phyloP scores from a whole-genome alignment of 148 eudicot species.

The Amaranthus palmeri region DNA sequence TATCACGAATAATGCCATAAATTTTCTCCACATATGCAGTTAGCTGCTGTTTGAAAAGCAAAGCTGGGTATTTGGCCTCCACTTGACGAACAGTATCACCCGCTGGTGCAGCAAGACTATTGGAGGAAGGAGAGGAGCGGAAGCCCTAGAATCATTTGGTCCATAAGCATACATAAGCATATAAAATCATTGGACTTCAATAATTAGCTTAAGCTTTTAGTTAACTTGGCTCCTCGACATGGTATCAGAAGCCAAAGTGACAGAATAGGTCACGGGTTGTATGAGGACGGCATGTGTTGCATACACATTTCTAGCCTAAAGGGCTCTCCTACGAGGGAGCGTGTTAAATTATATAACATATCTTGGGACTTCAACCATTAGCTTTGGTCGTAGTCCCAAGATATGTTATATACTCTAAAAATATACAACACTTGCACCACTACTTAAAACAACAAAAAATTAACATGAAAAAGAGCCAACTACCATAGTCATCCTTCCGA shows the following conservation, averaged over 20 bases:
- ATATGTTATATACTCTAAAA: neutral
- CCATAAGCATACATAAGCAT: neutral
- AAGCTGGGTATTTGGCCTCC: constrained; percentile 96
- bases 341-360: too few relatives aligned
- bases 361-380: too few relatives aligned
- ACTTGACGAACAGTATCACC: constrained; percentile 76
- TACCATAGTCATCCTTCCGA: constrained; percentile 99
- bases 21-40: constrained; percentile 96
- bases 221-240: too few relatives aligned
- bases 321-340: too few relatives aligned
- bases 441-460: neutral
- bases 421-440: neutral
- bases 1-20: constrained; percentile 93
- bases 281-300: too few relatives aligned
- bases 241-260: too few relatives aligned
- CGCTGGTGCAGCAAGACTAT: constrained; percentile 50
- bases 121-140: constrained; percentile 86
- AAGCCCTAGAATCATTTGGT: constrained; percentile 51
- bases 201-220: too few relatives aligned
- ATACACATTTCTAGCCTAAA: too few relatives aligned
- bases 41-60: constrained; percentile 98
- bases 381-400: too few relatives aligned
- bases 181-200: too few relatives aligned
- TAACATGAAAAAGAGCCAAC: neutral
- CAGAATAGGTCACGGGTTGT: too few relatives aligned